These are phyloP conservation scores for Nymphaea thermarum DNA, from an alignment of 164 flowering plant species.

Conservation along the genomic window DNA sequence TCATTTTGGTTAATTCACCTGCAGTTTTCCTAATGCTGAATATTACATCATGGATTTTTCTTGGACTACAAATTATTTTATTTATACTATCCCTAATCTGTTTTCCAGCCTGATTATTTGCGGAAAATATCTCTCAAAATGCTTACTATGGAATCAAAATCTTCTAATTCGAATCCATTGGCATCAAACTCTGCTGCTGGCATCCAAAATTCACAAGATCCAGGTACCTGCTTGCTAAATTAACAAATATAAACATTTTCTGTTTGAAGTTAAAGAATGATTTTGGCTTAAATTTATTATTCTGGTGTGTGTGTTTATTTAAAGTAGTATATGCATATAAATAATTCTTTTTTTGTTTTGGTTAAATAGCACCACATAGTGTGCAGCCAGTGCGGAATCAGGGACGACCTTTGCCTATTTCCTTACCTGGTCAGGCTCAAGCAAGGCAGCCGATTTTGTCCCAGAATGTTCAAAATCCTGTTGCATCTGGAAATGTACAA, in stretches of 20 bases:
- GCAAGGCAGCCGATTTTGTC: constrained; percentile 38
- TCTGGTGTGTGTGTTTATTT: not conserved
- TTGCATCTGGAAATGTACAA: constrained; percentile 37
- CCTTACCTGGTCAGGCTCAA: constrained; percentile 56
- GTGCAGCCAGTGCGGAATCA: constrained; percentile 55
- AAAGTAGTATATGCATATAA: not conserved
- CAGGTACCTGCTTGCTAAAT: constrained; percentile 18
- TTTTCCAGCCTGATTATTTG: constrained; percentile 50
- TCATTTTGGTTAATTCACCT: too few species aligned
- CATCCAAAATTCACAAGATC: constrained; percentile 25
- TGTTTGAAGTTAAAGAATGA: too few species aligned
- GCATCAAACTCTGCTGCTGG: constrained; percentile 21
- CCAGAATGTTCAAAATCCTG: constrained; percentile 39
- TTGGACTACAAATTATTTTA: not conserved
- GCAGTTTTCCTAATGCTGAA: too few species aligned
- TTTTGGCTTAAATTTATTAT: not conserved
- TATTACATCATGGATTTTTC: not conserved
- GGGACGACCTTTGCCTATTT: constrained; percentile 33
- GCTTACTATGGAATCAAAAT: constrained; percentile 55
- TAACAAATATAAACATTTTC: not conserved
- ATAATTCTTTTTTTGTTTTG: not conserved
- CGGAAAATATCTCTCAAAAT: constrained; percentile 58
- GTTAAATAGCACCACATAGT: constrained; percentile 21
- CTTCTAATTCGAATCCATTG: constrained; percentile 18
- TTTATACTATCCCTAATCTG: not conserved